Conservation (phyloP, 2,329 filamentous ascomycete species). For the Fusarium sp. region DNA sequence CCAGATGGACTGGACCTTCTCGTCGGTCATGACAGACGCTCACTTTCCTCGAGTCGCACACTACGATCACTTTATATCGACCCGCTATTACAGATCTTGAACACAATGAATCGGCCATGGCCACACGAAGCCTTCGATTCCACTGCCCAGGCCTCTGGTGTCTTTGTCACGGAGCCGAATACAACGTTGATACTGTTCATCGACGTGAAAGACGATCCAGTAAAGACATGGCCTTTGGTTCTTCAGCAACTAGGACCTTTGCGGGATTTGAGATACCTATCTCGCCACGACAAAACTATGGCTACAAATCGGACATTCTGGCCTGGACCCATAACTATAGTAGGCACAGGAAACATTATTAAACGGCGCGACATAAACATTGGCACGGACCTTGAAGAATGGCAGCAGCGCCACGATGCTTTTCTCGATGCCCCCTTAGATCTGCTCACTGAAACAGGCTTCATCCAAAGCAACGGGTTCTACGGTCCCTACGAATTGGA, state of each 20-base stretch:
- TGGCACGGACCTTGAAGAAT: background rate
- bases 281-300: background rate
- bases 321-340: background rate
- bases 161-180: background rate
- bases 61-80: background rate
- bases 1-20: background rate
- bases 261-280: background rate
- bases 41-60: background rate
- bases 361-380: background rate
- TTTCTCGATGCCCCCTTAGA: background rate
- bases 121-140: background rate
- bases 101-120: background rate
- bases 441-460: background rate
- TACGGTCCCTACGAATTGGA: background rate
- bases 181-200: background rate
- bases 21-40: background rate
- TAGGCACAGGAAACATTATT: background rate
- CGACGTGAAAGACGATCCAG: background rate
- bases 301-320: background rate
- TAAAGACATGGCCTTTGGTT: background rate
- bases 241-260: background rate
- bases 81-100: background rate
- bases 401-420: background rate
- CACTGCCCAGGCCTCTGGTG: background rate
- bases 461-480: background rate